A percentile compares a stretch with the other conserved stretches of the same genome.
Conservation (phyloP, 345 rosid genomes). For the Clarkia xantiana region DNA sequence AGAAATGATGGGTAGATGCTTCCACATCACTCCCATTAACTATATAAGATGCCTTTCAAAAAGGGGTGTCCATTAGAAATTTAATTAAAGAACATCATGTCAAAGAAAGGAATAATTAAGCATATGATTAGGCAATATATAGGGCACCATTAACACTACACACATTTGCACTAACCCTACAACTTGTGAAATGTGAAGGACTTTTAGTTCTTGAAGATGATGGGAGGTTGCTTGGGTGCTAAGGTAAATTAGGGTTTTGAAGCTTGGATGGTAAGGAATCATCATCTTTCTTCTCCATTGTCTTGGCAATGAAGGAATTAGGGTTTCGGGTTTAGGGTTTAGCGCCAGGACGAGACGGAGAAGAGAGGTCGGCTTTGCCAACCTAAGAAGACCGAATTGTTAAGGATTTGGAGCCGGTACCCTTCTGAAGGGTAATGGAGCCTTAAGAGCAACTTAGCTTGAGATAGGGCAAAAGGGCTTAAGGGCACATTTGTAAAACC, state of each 20-base stretch:
- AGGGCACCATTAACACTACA: too few relatives aligned
- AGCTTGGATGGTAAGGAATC: background rate
- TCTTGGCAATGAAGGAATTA: background rate
- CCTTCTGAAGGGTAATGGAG: slow-evolving; percentile 97
- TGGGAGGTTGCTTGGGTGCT: too few relatives aligned
- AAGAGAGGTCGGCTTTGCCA: slow-evolving; percentile 86
- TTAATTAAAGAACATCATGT: background rate
- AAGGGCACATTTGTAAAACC: slow-evolving; percentile 58
- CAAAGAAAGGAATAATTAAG: background rate
- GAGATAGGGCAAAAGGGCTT: slow-evolving; percentile 72
- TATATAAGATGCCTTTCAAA: background rate
- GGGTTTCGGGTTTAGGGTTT: background rate
- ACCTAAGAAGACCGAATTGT: slow-evolving; percentile 53
- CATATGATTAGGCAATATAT: background rate
- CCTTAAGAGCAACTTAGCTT: slow-evolving; percentile 80
- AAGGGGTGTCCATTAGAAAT: slow-evolving; percentile 5
- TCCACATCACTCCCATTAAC: slow-evolving; percentile 7
- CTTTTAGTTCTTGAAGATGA: too few relatives aligned
- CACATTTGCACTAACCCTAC: too few relatives aligned
- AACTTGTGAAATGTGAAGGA: too few relatives aligned
- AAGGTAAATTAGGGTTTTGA: too few relatives aligned
- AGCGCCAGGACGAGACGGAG: slow-evolving; percentile 88
- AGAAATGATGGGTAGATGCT: slow-evolving; percentile 5
- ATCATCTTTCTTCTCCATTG: background rate
- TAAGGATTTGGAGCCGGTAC: slow-evolving; percentile 56